phyloP scores from a whole-genome alignment of 2,329 filamentous ascomycete species.

The Colletotrichum sojae region DNA sequence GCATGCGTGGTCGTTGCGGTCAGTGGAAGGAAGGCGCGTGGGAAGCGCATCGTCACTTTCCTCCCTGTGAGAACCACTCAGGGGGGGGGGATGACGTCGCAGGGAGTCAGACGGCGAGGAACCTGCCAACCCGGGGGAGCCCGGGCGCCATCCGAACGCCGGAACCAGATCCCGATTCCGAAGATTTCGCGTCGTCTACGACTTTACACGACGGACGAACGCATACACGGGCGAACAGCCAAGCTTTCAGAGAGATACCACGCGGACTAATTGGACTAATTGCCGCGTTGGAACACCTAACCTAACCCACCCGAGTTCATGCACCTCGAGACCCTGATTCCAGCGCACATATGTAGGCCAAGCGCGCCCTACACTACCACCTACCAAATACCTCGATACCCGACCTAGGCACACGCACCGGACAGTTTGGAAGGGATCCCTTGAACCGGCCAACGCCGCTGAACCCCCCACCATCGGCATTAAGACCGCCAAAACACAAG shows the following conservation, averaged over 20 bases:
- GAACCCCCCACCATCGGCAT: conserved; percentile 7
- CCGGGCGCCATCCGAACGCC: neutral
- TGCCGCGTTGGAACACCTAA: too few species aligned
- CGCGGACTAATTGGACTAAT: too few species aligned
- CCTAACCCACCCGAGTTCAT: too few species aligned
- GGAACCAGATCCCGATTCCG: conserved; percentile 19
- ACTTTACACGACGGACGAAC: neutral
- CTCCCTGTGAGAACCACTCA: neutral
- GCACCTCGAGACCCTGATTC: too few species aligned
- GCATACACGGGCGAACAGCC: too few species aligned
- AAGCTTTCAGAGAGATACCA: too few species aligned
- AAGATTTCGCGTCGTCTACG: neutral
- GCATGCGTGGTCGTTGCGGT: neutral
- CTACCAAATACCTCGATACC: neutral
- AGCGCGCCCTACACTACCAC: too few species aligned
- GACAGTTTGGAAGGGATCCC: neutral
- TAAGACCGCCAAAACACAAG: conserved; percentile 3
- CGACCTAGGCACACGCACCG: neutral
- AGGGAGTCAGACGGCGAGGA: conserved; percentile 2
- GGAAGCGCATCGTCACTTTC: neutral
- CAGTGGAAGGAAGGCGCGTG: neutral
- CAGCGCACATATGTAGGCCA: too few species aligned
- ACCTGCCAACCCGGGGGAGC: neutral
- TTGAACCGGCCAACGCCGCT: neutral
- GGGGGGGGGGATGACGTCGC: conserved; percentile 1